Percentiles rank a stretch among this genome's conserved stretches.
Evolutionary conservation across 345 rosid genomes (phyloP).

Genomic region (Ceriops decandra): DNA sequence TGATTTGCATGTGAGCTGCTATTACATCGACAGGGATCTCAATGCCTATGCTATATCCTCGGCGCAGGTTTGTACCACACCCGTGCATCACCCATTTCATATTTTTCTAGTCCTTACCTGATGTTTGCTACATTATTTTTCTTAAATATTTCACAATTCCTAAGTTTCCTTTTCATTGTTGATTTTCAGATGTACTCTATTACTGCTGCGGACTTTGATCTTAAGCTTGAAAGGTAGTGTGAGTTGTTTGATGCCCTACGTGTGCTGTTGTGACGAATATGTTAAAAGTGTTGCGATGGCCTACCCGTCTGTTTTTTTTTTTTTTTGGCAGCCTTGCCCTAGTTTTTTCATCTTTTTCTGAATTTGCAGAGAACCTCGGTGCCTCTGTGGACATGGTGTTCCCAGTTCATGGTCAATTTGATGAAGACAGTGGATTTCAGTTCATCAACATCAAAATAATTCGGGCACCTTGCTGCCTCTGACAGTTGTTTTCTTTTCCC

Average conservation of each 20-base stretch:
- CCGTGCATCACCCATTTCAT: neutral
- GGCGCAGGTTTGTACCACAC: constrained; percentile 61
- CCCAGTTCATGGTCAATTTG: constrained; percentile 89
- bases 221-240: constrained; percentile 80
- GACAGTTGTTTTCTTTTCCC: neutral
- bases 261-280: constrained; percentile 1
- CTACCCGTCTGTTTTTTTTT: constrained; percentile 10
- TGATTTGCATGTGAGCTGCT: constrained; percentile 79
- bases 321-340: constrained; percentile 61
- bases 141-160: neutral
- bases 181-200: constrained; percentile 70
- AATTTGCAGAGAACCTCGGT: constrained; percentile 72
- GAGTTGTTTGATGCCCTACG: neutral
- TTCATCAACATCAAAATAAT: neutral
- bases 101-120: no score
- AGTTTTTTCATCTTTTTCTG: constrained; percentile 61
- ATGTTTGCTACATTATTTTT: no score
- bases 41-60: constrained; percentile 77
- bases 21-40: constrained; percentile 69
- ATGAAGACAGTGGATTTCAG: constrained; percentile 98
- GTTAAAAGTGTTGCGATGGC: neutral
- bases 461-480: no score
- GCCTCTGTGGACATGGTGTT: constrained; percentile 79
- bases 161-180: neutral
- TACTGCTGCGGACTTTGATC: constrained; percentile 90